phyloP scores from a whole-genome alignment of 2,329 filamentous ascomycete genomes.

The Botrytis aclada region DNA sequence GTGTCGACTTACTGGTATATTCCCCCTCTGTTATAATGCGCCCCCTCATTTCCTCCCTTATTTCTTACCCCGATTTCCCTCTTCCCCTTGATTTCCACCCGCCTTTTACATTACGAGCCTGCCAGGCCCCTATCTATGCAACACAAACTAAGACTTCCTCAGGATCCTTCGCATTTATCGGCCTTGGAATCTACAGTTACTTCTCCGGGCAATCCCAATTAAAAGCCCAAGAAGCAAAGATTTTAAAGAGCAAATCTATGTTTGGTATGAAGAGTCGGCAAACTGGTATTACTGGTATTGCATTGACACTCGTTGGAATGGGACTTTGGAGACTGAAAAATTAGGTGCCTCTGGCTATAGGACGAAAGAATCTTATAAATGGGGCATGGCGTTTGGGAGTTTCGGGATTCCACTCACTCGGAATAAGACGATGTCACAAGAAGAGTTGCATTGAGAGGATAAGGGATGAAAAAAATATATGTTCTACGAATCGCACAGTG shows the following conservation, averaged over 20 bases:
- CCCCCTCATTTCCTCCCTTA: too few species aligned
- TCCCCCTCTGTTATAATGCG: background rate
- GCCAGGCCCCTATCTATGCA: background rate
- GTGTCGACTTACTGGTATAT: slow-evolving; percentile 36
- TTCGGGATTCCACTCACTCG: background rate
- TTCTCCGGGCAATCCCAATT: slow-evolving; percentile 71
- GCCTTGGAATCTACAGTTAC: slow-evolving; percentile 75
- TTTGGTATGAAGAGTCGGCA: slow-evolving; percentile 71
- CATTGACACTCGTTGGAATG: slow-evolving; percentile 64
- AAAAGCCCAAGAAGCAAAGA: slow-evolving; percentile 59
- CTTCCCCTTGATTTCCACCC: background rate
- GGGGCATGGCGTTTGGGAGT: background rate
- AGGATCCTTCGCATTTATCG: slow-evolving; percentile 74
- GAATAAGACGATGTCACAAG: background rate
- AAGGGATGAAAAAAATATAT: background rate
- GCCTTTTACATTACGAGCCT: background rate
- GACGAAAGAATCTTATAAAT: background rate
- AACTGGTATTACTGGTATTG: slow-evolving; percentile 64
- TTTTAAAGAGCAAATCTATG: slow-evolving; percentile 65
- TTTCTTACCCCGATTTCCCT: background rate
- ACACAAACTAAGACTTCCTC: slow-evolving; percentile 10
- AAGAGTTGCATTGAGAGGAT: background rate
- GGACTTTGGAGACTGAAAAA: slow-evolving; percentile 56
- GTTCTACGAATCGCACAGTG: background rate
- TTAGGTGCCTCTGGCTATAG: slow-evolving; percentile 20